phyloP scores from a whole-genome alignment of 176 grass and related monocot genomes.

The Phyllostachys edulis region DNA sequence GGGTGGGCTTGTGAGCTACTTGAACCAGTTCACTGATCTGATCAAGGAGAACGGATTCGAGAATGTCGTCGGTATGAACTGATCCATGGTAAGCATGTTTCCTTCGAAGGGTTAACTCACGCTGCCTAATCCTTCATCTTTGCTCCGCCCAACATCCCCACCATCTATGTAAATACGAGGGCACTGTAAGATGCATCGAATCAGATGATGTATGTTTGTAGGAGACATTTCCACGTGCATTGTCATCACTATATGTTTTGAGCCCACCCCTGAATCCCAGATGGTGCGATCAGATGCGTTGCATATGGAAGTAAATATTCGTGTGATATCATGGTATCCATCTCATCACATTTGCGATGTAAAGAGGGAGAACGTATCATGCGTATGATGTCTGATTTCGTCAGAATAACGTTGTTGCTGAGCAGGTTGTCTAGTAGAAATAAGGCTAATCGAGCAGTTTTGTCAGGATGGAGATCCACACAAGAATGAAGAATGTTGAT shows the following conservation, averaged over 20 bases:
- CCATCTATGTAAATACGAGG: conserved; percentile 19
- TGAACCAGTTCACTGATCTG: conserved; percentile 78
- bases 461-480: background rate
- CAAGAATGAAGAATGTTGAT: background rate
- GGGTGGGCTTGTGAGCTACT: conserved; percentile 55
- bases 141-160: background rate
- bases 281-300: background rate
- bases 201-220: conserved; percentile 9
- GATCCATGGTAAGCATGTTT: background rate
- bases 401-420: background rate
- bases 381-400: background rate
- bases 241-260: background rate
- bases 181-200: conserved; percentile 18
- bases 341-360: background rate
- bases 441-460: background rate
- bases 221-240: conserved; percentile 4
- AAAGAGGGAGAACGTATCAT: background rate
- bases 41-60: conserved; percentile 63
- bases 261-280: background rate
- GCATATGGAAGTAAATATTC: too few relatives aligned
- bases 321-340: background rate
- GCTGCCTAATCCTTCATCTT: background rate
- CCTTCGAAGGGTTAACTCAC: background rate
- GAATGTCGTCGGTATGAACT: conserved; percentile 49
- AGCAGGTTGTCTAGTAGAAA: too few relatives aligned